These are phyloP conservation scores for Aphanoascus verrucosus DNA, from an alignment of 2,329 filamentous ascomycete species.

Conservation along the genomic window DNA sequence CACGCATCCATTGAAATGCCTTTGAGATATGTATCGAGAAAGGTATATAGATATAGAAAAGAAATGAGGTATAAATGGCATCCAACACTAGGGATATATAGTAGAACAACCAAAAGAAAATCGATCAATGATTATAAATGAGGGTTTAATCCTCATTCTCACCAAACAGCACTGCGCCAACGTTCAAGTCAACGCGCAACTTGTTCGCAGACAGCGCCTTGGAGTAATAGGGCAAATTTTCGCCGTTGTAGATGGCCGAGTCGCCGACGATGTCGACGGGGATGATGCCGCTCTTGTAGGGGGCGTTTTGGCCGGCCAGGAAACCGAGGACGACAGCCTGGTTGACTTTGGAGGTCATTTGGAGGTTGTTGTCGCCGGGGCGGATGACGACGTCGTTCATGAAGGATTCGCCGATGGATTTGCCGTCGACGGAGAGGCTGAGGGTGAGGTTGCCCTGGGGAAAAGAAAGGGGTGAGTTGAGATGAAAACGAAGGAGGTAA, in stretches of 20 bases:
- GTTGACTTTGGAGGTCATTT: slow-evolving; percentile 42
- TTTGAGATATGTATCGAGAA: neutral
- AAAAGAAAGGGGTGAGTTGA: neutral
- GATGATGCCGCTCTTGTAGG: slow-evolving; percentile 40
- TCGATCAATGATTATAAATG: no score
- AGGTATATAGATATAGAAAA: neutral
- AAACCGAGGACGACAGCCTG: slow-evolving; percentile 28
- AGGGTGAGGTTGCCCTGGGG: slow-evolving; percentile 46
- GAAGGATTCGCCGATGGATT: slow-evolving; percentile 40
- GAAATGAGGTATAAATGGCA: slow-evolving; percentile 1
- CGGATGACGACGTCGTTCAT: slow-evolving; percentile 43
- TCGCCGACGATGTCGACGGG: slow-evolving; percentile 44
- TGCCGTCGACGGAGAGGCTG: slow-evolving; percentile 40
- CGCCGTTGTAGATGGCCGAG: slow-evolving; percentile 38
- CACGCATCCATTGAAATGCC: neutral
- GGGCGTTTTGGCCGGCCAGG: slow-evolving; percentile 20
- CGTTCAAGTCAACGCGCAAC: slow-evolving; percentile 39
- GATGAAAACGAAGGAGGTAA: neutral
- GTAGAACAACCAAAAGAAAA: no score
- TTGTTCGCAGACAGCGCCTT: slow-evolving; percentile 40
- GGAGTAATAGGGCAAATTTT: slow-evolving; percentile 45
- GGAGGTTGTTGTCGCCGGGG: slow-evolving; percentile 45
- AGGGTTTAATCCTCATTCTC: neutral
- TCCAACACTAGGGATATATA: neutral
- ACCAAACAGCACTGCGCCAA: slow-evolving; percentile 22